phyloP scores from a whole-genome alignment of 108 stramenopile species.

The Skeletonema menzelii region DNA sequence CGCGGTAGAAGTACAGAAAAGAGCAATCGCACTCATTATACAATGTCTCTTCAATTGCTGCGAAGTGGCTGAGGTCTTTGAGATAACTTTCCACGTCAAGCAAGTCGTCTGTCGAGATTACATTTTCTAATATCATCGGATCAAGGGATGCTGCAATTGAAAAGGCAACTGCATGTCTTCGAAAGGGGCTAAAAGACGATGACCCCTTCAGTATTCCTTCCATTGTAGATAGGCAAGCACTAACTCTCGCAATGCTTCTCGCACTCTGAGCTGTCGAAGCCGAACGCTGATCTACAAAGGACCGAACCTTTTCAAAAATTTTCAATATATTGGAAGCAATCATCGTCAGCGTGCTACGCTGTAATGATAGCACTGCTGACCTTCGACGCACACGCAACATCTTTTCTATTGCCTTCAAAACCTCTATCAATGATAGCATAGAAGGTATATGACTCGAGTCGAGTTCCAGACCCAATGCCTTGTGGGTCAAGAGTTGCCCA shows the following conservation, averaged over 20 bases:
- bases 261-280: slow-evolving; percentile 21
- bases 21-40: slow-evolving; percentile 36
- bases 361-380: slow-evolving; percentile 33
- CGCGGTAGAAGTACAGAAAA: slow-evolving; percentile 51
- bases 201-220: slow-evolving; percentile 45
- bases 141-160: slow-evolving; percentile 41
- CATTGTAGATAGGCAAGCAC: slow-evolving; percentile 43
- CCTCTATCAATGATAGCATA: slow-evolving; percentile 30
- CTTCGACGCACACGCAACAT: slow-evolving; percentile 47
- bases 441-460: slow-evolving; percentile 22
- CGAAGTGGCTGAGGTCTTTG: slow-evolving; percentile 27
- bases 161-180: slow-evolving; percentile 34
- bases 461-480: slow-evolving; percentile 26
- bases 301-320: slow-evolving; percentile 32
- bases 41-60: slow-evolving; percentile 34
- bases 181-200: slow-evolving; percentile 41
- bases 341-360: slow-evolving; percentile 44
- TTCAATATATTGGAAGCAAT: slow-evolving; percentile 42
- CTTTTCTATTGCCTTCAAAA: slow-evolving; percentile 51
- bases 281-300: slow-evolving; percentile 37
- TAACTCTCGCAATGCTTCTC: slow-evolving; percentile 28
- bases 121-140: slow-evolving; percentile 17
- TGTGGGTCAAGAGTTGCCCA: slow-evolving; percentile 41
- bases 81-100: slow-evolving; percentile 25
- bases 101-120: slow-evolving; percentile 25